Conservation (phyloP, 495 filamentous ascomycete species). For the Penicillium coprophilum region DNA sequence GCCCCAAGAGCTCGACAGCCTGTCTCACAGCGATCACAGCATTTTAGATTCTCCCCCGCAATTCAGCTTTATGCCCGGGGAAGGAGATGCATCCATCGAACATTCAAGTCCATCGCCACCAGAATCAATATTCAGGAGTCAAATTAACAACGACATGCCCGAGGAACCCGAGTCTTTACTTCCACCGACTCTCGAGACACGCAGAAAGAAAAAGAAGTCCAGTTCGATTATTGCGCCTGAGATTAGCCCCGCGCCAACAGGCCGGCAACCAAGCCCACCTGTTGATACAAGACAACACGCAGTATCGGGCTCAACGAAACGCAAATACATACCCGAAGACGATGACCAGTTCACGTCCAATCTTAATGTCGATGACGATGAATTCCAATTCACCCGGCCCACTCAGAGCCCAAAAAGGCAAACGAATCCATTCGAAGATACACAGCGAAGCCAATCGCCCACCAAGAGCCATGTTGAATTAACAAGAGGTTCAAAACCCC, state of each 20-base stretch:
- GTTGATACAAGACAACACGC: slow-evolving; percentile 14
- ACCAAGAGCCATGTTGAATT: slow-evolving; percentile 22
- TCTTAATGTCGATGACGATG: slow-evolving; percentile 36
- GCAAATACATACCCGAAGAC: slow-evolving; percentile 61
- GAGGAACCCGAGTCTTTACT: slow-evolving; percentile 18
- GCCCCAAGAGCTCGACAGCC: slow-evolving; percentile 40
- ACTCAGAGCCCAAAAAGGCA: slow-evolving; percentile 17
- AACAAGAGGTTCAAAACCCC: slow-evolving; percentile 18
- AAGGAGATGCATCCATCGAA: slow-evolving; percentile 59
- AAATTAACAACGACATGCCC: slow-evolving; percentile 1
- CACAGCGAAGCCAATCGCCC: slow-evolving; percentile 18
- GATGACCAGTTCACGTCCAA: slow-evolving; percentile 32
- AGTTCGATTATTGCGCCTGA: slow-evolving; percentile 3
- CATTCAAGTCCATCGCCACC: slow-evolving; percentile 43
- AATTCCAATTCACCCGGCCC: slow-evolving; percentile 51
- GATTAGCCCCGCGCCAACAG: neutral
- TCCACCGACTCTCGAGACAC: slow-evolving; percentile 39
- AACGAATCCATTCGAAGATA: slow-evolving; percentile 7
- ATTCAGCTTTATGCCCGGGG: slow-evolving; percentile 60
- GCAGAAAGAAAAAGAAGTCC: slow-evolving; percentile 44
- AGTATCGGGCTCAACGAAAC: slow-evolving; percentile 59
- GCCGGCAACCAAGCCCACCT: neutral
- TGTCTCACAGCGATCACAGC: slow-evolving; percentile 50
- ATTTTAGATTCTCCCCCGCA: slow-evolving; percentile 60
- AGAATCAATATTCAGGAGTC: slow-evolving; percentile 8